Base-by-base conservation (phyloP, 441 rosid genomes). In the Adansonia madagascariensis region DNA sequence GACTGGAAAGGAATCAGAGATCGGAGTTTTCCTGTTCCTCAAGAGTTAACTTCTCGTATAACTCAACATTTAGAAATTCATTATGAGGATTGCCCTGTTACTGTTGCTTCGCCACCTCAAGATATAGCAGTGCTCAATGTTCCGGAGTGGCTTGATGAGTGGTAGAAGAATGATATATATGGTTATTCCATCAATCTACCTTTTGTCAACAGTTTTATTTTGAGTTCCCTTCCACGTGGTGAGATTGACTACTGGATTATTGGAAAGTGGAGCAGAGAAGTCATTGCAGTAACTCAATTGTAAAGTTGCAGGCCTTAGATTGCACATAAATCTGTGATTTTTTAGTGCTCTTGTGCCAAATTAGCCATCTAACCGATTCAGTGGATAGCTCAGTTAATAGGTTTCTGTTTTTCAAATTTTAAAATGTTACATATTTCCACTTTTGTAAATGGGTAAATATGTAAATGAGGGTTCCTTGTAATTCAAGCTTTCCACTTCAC, bases 101-200 rank as follows among this genome's bases (percentile, higher is more conserved):
- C 83, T 43, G 76, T 70, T 39, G 81, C 84, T 80, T 86, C 89
- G 14, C 80, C 88, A 11, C 55, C 89, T 35, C 71, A 6, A 73
- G 92, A 87, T 59, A 52, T 46, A 57, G 88, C 89, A 56, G 92
- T 80, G 71, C 85, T 86, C 49, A 82, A 83, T 78, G 74, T 74
- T 79, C 87, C 89, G 4, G 90, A 92, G 75, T 94, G 99, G 97
- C 91, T 92, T 3, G 91, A 88, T 14, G 93, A 89, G 65, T 92
- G 99, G 99, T 93, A 91, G 86, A 72, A 66, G 77, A 79, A 78
- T 60, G 57, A 57, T 61, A 43, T 73, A 27, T 62, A 17, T 7
- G 46, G 69, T 63, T 70, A 27, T 74, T 50, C 39, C 55, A 6
- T 14, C 31, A 18, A 44, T 53, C 62, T 66, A 24, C 74, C 41